Evolutionary conservation across 2,329 filamentous ascomycete genomes (phyloP).

Genomic region (Samsoniella hepiali): DNA sequence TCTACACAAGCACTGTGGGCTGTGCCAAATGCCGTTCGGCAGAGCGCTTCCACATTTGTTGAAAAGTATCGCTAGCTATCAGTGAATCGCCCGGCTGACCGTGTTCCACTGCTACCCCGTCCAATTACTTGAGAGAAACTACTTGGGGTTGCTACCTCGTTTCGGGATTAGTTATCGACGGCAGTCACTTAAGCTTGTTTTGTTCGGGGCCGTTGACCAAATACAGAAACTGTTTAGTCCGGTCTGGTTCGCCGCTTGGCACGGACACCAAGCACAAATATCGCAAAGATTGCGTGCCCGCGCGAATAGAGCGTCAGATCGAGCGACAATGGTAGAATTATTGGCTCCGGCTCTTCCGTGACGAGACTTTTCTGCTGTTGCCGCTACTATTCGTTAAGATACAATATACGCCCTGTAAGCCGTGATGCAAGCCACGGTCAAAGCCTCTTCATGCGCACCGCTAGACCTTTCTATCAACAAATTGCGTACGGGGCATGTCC

Average conservation of each 20-base stretch:
- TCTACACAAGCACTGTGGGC: not conserved
- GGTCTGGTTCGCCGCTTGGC: not conserved
- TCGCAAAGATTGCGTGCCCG: not conserved
- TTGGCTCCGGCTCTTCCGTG: not conserved
- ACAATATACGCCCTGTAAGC: slow-evolving; percentile 8
- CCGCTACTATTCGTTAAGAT: not conserved
- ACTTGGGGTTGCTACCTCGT: not conserved
- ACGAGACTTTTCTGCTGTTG: not conserved
- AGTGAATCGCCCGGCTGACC: not conserved
- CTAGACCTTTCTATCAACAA: not conserved
- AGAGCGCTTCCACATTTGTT: not conserved
- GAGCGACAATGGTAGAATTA: not conserved
- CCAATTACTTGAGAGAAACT: not conserved
- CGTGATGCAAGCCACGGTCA: not conserved
- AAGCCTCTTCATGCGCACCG: not conserved
- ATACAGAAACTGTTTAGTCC: not conserved
- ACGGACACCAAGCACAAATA: not conserved
- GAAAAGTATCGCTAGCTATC: not conserved
- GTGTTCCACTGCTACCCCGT: not conserved
- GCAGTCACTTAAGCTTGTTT: slow-evolving; percentile 15
- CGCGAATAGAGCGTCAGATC: not conserved
- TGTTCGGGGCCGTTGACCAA: not conserved
- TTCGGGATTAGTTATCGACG: not conserved
- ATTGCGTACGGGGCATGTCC: not conserved
- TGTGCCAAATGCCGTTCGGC: not conserved